Conservation (phyloP, 2,329 filamentous ascomycete species). For the Arthroderma sp. region DNA sequence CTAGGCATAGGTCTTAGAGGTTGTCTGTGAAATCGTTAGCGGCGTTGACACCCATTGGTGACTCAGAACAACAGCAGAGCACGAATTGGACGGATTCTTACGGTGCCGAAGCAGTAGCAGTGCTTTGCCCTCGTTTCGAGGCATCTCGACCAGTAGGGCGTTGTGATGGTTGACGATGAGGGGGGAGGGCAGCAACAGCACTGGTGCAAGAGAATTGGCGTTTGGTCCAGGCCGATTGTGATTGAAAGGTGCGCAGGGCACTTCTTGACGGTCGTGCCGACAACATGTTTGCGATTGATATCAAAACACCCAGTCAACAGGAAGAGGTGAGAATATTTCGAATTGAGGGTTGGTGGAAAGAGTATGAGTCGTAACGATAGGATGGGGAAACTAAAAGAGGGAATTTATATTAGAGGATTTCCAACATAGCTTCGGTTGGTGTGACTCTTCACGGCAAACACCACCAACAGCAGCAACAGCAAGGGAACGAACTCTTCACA, state of each 20-base stretch:
- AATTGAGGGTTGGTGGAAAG: too few relatives aligned
- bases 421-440: too few relatives aligned
- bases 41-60: not conserved
- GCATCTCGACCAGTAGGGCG: constrained; percentile 18
- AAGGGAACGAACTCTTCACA: too few relatives aligned
- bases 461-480: too few relatives aligned
- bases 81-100: constrained; percentile 29
- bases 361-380: too few relatives aligned
- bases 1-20: constrained; percentile 46
- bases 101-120: constrained; percentile 39
- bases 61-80: not conserved
- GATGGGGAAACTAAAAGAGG: too few relatives aligned
- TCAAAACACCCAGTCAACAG: constrained; percentile 19
- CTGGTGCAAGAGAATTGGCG: constrained; percentile 34
- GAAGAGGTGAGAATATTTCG: not conserved
- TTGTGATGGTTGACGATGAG: constrained; percentile 31
- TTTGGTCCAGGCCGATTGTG: constrained; percentile 27
- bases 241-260: constrained; percentile 32
- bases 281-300: constrained; percentile 34
- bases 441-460: too few relatives aligned
- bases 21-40: constrained; percentile 30
- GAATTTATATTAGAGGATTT: too few relatives aligned
- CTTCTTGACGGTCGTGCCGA: constrained; percentile 37
- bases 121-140: constrained; percentile 34
- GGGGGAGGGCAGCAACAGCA: constrained; percentile 32